phyloP scores from a whole-genome alignment of 768 basidiomycete genomes.

The Daedalea quercina region DNA sequence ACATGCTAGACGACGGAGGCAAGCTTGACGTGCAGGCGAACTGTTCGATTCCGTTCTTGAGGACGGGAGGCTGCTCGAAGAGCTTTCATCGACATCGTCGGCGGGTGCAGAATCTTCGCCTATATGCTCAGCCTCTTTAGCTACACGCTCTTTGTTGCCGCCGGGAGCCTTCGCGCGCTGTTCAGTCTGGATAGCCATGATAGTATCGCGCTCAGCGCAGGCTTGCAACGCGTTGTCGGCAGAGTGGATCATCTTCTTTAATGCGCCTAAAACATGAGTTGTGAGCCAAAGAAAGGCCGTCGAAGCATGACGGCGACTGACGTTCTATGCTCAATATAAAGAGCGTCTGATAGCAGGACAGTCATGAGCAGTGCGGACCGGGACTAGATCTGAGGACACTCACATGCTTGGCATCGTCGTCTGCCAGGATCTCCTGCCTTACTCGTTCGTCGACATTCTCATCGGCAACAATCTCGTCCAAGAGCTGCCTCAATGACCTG shows the following conservation, averaged over 20 bases:
- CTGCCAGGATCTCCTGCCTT: slow-evolving; percentile 36
- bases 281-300: too few relatives aligned
- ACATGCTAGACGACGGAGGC: too few relatives aligned
- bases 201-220: slow-evolving; percentile 13
- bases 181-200: background rate
- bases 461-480: slow-evolving; percentile 35
- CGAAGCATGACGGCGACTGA: slow-evolving; percentile 18
- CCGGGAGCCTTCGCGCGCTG: background rate
- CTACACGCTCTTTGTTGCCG: too few relatives aligned
- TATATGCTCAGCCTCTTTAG: too few relatives aligned
- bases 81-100: too few relatives aligned
- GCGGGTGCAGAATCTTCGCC: too few relatives aligned
- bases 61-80: too few relatives aligned
- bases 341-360: slow-evolving; percentile 26
- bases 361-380: background rate
- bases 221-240: slow-evolving; percentile 14
- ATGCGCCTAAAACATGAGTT: slow-evolving; percentile 4
- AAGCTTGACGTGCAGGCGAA: too few relatives aligned
- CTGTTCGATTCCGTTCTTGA: too few relatives aligned
- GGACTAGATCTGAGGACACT: slow-evolving; percentile 7
- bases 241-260: slow-evolving; percentile 12
- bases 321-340: slow-evolving; percentile 41
- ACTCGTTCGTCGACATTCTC: slow-evolving; percentile 25
- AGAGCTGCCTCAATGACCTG: slow-evolving; percentile 25
- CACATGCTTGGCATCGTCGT: slow-evolving; percentile 37